Evolutionary conservation across 129 eudicot genomes (phyloP).

Genomic region (Oenanthe sinensis): DNA sequence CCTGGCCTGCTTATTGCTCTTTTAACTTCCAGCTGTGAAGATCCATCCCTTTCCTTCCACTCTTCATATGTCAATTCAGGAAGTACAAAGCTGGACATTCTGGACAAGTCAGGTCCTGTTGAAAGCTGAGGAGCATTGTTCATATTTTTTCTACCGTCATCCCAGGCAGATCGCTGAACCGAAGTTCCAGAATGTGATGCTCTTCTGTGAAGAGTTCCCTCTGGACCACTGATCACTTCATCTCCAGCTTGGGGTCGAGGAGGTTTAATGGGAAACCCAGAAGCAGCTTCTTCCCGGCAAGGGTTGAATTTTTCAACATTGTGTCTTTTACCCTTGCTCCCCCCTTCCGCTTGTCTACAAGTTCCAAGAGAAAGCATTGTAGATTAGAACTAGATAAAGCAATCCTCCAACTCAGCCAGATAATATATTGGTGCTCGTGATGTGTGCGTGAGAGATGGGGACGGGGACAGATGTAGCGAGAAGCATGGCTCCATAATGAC

Average conservation of each 20-base stretch:
- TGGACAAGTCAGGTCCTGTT: constrained; percentile 46
- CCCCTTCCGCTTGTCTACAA: not conserved
- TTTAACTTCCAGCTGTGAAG: constrained; percentile 47
- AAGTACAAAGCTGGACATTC: constrained; percentile 53
- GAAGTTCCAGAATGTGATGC: constrained; percentile 91
- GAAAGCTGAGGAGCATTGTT: constrained; percentile 44
- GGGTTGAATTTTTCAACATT: constrained; percentile 43
- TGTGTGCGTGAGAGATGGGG: not conserved
- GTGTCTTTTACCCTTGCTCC: not conserved
- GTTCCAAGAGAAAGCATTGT: not conserved
- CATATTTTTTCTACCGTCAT: constrained; percentile 49
- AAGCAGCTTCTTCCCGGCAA: constrained; percentile 71
- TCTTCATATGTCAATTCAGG: constrained; percentile 12
- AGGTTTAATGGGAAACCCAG: constrained; percentile 91
- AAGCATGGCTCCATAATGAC: not conserved
- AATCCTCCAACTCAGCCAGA: not conserved
- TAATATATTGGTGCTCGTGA: not conserved
- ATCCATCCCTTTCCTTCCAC: constrained; percentile 34
- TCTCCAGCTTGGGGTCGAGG: constrained; percentile 69
- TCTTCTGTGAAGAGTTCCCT: constrained; percentile 35
- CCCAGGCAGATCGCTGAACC: constrained; percentile 67
- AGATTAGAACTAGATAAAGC: not conserved
- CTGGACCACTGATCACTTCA: constrained; percentile 26
- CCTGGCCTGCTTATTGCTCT: constrained; percentile 53
- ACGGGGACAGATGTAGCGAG: not conserved